Conservation (phyloP, 2,329 filamentous ascomycete genomes). For the Dactylellina parvicollis region DNA sequence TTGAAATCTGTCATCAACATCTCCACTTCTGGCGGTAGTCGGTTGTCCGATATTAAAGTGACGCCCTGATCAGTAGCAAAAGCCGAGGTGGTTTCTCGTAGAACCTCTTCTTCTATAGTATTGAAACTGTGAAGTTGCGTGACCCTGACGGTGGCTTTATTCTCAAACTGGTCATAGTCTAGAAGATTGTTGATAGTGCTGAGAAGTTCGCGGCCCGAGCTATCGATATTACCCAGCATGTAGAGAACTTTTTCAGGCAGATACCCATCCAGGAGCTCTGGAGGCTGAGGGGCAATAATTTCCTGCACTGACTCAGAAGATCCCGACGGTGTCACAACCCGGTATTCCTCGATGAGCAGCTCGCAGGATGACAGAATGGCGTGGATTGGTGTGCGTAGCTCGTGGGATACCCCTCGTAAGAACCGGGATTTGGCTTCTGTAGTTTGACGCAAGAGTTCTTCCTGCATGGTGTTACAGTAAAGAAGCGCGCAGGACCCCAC, state of each 20-base stretch:
- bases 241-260: conserved; percentile 31
- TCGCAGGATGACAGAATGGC: conserved; percentile 63
- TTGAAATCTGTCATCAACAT: conserved; percentile 61
- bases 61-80: conserved; percentile 55
- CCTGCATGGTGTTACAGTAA: conserved; percentile 62
- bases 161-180: conserved; percentile 57
- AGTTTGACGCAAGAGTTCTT: conserved; percentile 61
- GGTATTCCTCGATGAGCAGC: conserved; percentile 63
- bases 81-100: conserved; percentile 58
- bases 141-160: conserved; percentile 61
- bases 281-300: conserved; percentile 57
- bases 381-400: conserved; percentile 65
- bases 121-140: conserved; percentile 59
- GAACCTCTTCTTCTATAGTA: conserved; percentile 59
- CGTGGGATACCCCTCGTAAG: conserved; percentile 64
- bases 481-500: conserved; percentile 62
- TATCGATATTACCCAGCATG: conserved; percentile 47
- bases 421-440: conserved; percentile 64
- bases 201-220: conserved; percentile 42
- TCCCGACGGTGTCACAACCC: conserved; percentile 55
- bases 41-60: conserved; percentile 60
- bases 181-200: conserved; percentile 44
- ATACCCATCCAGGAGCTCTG: conserved; percentile 57
- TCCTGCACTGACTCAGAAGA: conserved; percentile 64
- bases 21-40: conserved; percentile 58